A percentile compares a stretch with the other conserved stretches of the same genome.
Conservation (phyloP, 2,329 filamentous ascomycete genomes). For the Microascus cirrosus region DNA sequence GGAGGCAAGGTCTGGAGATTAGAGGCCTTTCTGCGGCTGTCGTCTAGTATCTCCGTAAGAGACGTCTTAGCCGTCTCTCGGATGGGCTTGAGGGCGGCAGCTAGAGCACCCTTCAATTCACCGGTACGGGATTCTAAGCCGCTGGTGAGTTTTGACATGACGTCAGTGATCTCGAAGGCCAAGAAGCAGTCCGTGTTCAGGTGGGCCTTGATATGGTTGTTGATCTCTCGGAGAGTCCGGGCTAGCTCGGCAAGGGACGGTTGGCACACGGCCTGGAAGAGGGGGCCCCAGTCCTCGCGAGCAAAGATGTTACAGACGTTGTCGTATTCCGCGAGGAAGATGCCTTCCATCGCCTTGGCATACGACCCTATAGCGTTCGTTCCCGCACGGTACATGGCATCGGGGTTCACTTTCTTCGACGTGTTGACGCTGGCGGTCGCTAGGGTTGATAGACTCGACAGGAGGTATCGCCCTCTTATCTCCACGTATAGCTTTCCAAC, state of each 20-base stretch:
- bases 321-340: slow-evolving; percentile 82
- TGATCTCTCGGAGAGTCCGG: slow-evolving; percentile 78
- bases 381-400: slow-evolving; percentile 76
- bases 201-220: slow-evolving; percentile 78
- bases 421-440: slow-evolving; percentile 79
- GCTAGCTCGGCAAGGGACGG: slow-evolving; percentile 70
- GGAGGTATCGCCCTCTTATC: slow-evolving; percentile 77
- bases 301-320: slow-evolving; percentile 82
- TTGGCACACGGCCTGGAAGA: slow-evolving; percentile 72
- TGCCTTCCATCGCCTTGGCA: slow-evolving; percentile 73
- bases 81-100: slow-evolving; percentile 78
- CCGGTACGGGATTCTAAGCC: slow-evolving; percentile 74
- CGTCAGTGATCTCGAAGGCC: slow-evolving; percentile 89
- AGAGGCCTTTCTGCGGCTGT: slow-evolving; percentile 61
- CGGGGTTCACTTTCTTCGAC: slow-evolving; percentile 67
- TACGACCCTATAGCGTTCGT: slow-evolving; percentile 90
- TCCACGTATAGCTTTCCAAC: slow-evolving; percentile 79
- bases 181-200: slow-evolving; percentile 87
- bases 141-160: slow-evolving; percentile 69
- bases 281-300: slow-evolving; percentile 70
- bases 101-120: slow-evolving; percentile 72
- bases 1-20: slow-evolving; percentile 57
- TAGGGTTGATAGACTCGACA: slow-evolving; percentile 70
- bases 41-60: slow-evolving; percentile 71
- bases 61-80: slow-evolving; percentile 87